phyloP scores from a whole-genome alignment of 768 basidiomycete genomes.

The Rhizopogon vulgaris region DNA sequence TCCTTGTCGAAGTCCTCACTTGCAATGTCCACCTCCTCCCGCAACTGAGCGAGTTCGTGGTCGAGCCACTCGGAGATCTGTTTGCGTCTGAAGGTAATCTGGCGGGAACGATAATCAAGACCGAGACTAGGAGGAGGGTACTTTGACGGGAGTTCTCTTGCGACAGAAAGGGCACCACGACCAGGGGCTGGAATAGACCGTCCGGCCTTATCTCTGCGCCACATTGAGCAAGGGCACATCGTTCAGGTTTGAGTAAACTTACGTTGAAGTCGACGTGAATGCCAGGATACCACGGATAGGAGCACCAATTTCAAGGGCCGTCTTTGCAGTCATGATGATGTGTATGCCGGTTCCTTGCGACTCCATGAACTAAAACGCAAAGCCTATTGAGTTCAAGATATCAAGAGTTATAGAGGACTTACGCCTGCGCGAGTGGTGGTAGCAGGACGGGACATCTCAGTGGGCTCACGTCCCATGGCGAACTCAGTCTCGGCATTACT shows the following conservation, averaged over 20 bases:
- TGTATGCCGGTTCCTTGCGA: constrained; percentile 95
- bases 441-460: constrained; percentile 97
- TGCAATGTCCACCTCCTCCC: constrained; percentile 62
- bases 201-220: constrained; percentile 88
- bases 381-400: constrained; percentile 3
- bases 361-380: constrained; percentile 79
- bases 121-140: constrained; percentile 77
- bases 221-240: constrained; percentile 3
- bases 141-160: constrained; percentile 76
- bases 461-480: constrained; percentile 98
- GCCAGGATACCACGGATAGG: constrained; percentile 91
- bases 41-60: constrained; percentile 82
- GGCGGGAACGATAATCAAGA: constrained; percentile 84
- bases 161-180: constrained; percentile 84
- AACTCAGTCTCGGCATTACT: constrained; percentile 96
- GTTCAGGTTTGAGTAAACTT: constrained; percentile 25
- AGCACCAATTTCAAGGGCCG: constrained; percentile 89
- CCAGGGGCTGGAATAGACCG: constrained; percentile 97
- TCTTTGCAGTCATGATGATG: constrained; percentile 94
- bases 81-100: constrained; percentile 89
- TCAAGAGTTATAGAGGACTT: constrained; percentile 21
- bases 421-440: constrained; percentile 94
- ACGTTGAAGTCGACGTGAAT: constrained; percentile 96
- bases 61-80: constrained; percentile 94
- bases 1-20: constrained; percentile 51